A percentile compares a stretch with the other conserved stretches of the same genome.
These are phyloP conservation scores for Micromonas pusilla DNA, from an alignment of 139 green algal species.

Conservation along the genomic window DNA sequence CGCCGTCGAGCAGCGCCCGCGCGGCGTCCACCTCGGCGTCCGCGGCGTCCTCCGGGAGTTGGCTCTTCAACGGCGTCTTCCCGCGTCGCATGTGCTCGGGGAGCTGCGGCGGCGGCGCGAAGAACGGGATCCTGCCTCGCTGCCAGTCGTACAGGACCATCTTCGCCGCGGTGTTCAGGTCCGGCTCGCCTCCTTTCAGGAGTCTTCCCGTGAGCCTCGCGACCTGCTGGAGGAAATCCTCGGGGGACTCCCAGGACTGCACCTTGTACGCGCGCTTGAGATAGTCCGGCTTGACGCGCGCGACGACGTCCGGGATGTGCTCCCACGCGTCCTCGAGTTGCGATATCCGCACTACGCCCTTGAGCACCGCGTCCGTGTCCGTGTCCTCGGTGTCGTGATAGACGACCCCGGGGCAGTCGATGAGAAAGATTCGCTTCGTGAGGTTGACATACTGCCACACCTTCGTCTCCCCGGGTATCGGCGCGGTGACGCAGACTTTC, in stretches of 20 bases:
- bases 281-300: slow-evolving; percentile 41
- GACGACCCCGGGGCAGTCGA: slow-evolving; percentile 97
- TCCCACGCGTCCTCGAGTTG: slow-evolving; percentile 77
- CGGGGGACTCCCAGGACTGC: slow-evolving; percentile 57
- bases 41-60: slow-evolving; percentile 14
- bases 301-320: slow-evolving; percentile 39
- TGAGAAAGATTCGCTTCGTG: slow-evolving; percentile 98
- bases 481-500: slow-evolving; percentile 93
- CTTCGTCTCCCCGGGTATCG: slow-evolving; percentile 95
- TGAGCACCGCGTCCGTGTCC: slow-evolving; percentile 85
- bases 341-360: slow-evolving; percentile 75
- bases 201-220: slow-evolving; percentile 62
- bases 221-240: slow-evolving; percentile 90
- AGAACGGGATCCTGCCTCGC: slow-evolving; percentile 94
- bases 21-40: slow-evolving; percentile 38
- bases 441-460: slow-evolving; percentile 99
- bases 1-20: neutral
- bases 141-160: slow-evolving; percentile 98
- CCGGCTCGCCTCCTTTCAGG: slow-evolving; percentile 78
- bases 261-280: slow-evolving; percentile 15
- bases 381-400: slow-evolving; percentile 78
- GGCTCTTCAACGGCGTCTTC: slow-evolving; percentile 17
- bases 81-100: slow-evolving; percentile 14
- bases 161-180: slow-evolving; percentile 87
- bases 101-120: slow-evolving; percentile 60